These are phyloP conservation scores for Rosa hybrid DNA, from an alignment of 331 rosid genomes.

Conservation along the genomic window DNA sequence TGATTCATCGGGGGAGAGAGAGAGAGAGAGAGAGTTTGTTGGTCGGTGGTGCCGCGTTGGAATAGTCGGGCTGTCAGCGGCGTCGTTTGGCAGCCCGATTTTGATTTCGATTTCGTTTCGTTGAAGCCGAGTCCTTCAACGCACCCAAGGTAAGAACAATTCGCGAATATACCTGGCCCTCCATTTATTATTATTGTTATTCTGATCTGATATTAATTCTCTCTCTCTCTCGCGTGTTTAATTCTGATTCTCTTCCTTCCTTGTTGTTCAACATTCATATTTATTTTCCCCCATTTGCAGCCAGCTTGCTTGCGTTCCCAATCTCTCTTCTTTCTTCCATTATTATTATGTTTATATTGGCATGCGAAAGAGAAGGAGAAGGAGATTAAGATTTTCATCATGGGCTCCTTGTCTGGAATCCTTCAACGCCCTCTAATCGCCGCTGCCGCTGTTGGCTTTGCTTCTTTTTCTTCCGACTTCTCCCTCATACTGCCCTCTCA, in stretches of 20 bases:
- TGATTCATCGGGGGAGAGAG: too few relatives aligned
- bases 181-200: neutral
- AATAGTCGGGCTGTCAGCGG: slow-evolving; percentile 61
- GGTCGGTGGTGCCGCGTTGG: slow-evolving; percentile 16
- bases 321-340: too few relatives aligned
- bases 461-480: slow-evolving; percentile 73
- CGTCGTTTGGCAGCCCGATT: slow-evolving; percentile 64
- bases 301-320: neutral
- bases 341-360: slow-evolving; percentile 8
- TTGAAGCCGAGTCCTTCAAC: neutral
- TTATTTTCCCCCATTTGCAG: neutral
- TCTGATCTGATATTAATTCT: neutral
- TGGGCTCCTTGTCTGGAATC: slow-evolving; percentile 77
- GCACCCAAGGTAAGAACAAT: slow-evolving; percentile 39
- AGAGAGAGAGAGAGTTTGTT: neutral
- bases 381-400: slow-evolving; percentile 9
- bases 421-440: slow-evolving; percentile 95
- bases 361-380: slow-evolving; percentile 13
- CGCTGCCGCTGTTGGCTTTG: slow-evolving; percentile 74
- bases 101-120: too few relatives aligned
- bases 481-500: slow-evolving; percentile 49
- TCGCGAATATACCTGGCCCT: slow-evolving; percentile 46
- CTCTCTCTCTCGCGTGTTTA: slow-evolving; percentile 18
- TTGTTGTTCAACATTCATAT: neutral
- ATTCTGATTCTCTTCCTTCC: slow-evolving; percentile 13